phyloP scores from a whole-genome alignment of 306 rosid species.

The Glycyrrhiza uralensis region DNA sequence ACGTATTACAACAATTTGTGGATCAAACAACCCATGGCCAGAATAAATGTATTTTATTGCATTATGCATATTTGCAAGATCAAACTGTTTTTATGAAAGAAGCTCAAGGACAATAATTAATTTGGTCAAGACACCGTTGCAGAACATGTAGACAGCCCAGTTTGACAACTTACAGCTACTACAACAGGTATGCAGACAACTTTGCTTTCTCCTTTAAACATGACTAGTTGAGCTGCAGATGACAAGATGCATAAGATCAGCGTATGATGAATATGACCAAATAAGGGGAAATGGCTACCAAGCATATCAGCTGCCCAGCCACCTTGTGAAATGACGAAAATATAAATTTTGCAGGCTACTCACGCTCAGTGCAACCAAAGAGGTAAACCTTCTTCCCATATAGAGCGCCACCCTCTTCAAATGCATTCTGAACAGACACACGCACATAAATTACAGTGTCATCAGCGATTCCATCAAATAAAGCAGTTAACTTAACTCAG shows the following conservation, averaged over 20 bases:
- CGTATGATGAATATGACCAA: neutral
- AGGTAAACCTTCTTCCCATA: constrained; percentile 70
- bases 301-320: neutral
- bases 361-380: constrained; percentile 79
- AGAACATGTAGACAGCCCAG: neutral
- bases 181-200: constrained; percentile 73
- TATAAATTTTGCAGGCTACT: constrained; percentile 18
- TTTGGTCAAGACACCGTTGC: neutral
- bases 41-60: neutral
- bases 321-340: neutral
- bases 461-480: neutral
- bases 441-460: neutral
- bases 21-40: neutral
- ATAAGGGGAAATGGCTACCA: neutral
- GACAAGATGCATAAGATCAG: neutral
- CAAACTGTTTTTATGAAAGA: neutral
- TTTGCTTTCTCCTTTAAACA: constrained; percentile 61
- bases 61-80: neutral
- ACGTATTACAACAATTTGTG: neutral
- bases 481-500: neutral
- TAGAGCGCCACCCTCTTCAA: constrained; percentile 74
- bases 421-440: constrained; percentile 46
- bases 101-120: neutral
- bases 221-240: constrained; percentile 76
- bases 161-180: constrained; percentile 65